Percentiles rank a stretch among this genome's conserved stretches.
These are phyloP conservation scores for Globisporangium alternatum DNA, from an alignment of 352 stramenopile species.

Conservation along the genomic window DNA sequence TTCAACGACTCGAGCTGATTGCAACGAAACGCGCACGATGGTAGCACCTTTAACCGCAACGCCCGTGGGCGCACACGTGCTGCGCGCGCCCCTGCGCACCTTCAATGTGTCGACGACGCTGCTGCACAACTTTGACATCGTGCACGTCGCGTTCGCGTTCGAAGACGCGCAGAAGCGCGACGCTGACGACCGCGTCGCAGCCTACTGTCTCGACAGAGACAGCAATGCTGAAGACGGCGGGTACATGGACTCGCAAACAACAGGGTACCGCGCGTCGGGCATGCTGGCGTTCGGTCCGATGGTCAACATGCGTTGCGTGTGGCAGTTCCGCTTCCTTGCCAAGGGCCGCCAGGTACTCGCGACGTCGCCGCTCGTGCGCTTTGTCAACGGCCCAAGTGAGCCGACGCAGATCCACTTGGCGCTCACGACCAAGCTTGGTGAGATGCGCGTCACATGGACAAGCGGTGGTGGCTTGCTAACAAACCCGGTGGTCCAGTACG, in stretches of 20 bases:
- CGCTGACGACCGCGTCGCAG: conserved; percentile 17
- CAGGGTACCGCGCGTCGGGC: neutral
- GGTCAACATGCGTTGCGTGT: conserved; percentile 32
- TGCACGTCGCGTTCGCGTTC: conserved; percentile 33
- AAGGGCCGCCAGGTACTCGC: conserved; percentile 27
- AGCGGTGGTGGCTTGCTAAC: conserved; percentile 26
- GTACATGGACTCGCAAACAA: conserved; percentile 18
- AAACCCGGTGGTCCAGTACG: conserved; percentile 36
- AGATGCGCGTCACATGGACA: conserved; percentile 61
- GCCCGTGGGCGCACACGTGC: neutral
- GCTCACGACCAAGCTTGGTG: conserved; percentile 7
- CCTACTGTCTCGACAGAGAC: conserved; percentile 18
- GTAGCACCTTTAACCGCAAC: neutral
- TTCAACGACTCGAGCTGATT: no score
- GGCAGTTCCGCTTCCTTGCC: conserved; percentile 31
- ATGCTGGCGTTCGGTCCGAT: conserved; percentile 20
- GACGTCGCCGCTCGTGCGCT: conserved; percentile 32
- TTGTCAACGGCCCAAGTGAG: conserved; percentile 33
- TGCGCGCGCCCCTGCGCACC: conserved; percentile 11
- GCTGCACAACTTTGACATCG: conserved; percentile 30
- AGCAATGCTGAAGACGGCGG: conserved; percentile 1
- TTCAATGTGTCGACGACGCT: conserved; percentile 12
- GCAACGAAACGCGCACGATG: neutral
- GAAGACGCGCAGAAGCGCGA: conserved; percentile 4
- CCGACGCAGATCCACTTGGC: conserved; percentile 26